phyloP scores from a whole-genome alignment of 2,329 filamentous ascomycete species.

The Apiospora aurea region DNA sequence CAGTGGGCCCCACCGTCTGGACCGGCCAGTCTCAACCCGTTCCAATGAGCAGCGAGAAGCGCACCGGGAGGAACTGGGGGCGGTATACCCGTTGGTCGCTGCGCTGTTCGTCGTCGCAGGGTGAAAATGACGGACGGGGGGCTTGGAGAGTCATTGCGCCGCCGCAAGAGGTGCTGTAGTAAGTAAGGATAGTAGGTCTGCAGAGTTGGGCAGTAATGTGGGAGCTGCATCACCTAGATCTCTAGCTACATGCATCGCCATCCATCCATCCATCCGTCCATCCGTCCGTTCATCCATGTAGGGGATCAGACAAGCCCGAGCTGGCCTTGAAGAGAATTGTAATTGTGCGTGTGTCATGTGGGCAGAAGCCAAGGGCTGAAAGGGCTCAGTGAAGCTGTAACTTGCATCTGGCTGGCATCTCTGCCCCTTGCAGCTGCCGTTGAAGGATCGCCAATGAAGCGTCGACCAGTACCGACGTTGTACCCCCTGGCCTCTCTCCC shows the following conservation, averaged over 20 bases:
- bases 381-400: neutral
- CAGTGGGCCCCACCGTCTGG: neutral
- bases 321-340: neutral
- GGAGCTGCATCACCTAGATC: neutral
- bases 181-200: neutral
- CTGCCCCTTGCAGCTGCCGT: slow-evolving; percentile 17
- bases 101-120: slow-evolving; percentile 8
- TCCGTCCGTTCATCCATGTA: slow-evolving; percentile 1
- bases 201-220: too few relatives aligned
- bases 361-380: slow-evolving; percentile 10
- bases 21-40: slow-evolving; percentile 7
- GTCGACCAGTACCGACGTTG: neutral
- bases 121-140: slow-evolving; percentile 3
- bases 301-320: neutral
- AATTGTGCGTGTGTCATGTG: slow-evolving; percentile 2
- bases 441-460: neutral
- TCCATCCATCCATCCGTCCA: slow-evolving; percentile 1
- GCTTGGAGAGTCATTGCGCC: slow-evolving; percentile 14
- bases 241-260: neutral
- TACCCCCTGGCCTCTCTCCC: neutral
- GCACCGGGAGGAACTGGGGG: neutral
- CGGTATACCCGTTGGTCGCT: slow-evolving; percentile 3
- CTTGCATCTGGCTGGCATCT: slow-evolving; percentile 6
- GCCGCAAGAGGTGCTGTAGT: neutral
- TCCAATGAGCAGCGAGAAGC: slow-evolving; percentile 1